Evolutionary conservation across 169 alveolate genomes (phyloP), one percentile per base, ranked within the genome.

Genomic region (Plasmodium yoelii): DNA sequence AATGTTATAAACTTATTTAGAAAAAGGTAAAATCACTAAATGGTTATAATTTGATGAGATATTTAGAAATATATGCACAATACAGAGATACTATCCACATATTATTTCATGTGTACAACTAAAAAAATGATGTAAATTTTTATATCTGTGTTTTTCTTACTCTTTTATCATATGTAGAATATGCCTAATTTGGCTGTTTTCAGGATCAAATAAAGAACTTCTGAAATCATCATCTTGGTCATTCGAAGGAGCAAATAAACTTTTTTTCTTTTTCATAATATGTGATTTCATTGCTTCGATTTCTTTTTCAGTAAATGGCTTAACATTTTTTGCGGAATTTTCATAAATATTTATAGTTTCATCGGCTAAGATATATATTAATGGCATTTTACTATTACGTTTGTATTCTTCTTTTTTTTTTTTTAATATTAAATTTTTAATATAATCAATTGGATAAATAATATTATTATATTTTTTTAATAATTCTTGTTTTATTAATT

Each of bases 281-380:
- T 69, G 51, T 7, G 44, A 24, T 46, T 64, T 86, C 26, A 86
- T 28, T 22, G 42, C 1, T 5, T 18, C 69, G 13, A 86, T 39
- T 60, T 86, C 70, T 39, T 86, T 68, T 0, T 86, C 87, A 10
- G 46, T 69, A 39, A 51, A 64, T 1, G 91, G 91, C 42, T 69
- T 75, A 0, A 86, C 91, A 28, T 86, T 69, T 55, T 86, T 86
- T 34, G 91, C 91, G 13, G 91, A 86, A 53, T 86, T 86, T 63
- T 86, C 91, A 70, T 86, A 86, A 10, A 86, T 28, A 28, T 69
- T 70, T 47, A 86, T 86, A 49, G 87, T 86, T 86, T 86, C 91
- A 6, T 86, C 91, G 8, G 87, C 91, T 63, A 86, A 56, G 19
- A 86, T 56, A 39, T 68, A 69, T 9, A 86, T 71, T 22, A 68